Evolutionary conservation across 2,329 filamentous ascomycete genomes (phyloP).

Genomic region (Colletotrichum sp.): DNA sequence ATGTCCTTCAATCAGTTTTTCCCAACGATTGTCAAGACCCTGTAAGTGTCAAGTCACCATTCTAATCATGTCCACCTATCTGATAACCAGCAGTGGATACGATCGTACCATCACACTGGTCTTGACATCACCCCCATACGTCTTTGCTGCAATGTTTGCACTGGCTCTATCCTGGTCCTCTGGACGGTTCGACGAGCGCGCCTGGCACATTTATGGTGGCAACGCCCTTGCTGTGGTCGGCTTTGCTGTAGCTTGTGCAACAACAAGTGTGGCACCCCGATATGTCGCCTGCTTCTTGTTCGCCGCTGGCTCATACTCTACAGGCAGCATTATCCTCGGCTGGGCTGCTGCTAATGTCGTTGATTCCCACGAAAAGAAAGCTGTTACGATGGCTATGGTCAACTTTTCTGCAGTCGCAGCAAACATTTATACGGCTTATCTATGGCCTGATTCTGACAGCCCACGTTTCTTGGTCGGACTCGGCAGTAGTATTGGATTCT

Average conservation of each 20-base stretch:
- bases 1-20: conserved; percentile 77
- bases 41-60: conserved; percentile 23
- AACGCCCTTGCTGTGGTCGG: conserved; percentile 44
- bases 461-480: not conserved
- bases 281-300: not conserved
- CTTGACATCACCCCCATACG: conserved; percentile 52
- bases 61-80: not conserved
- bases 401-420: not conserved
- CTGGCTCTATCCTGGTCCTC: conserved; percentile 43
- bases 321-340: not conserved
- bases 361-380: not conserved
- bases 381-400: not conserved
- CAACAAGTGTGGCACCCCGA: not conserved
- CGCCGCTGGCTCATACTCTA: not conserved
- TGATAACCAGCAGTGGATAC: conserved; percentile 30
- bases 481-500: not conserved
- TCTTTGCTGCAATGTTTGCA: conserved; percentile 40
- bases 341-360: not conserved
- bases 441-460: not conserved
- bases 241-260: conserved; percentile 30
- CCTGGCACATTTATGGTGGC: conserved; percentile 48
- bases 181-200: conserved; percentile 50
- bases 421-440: not conserved
- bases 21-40: conserved; percentile 73
- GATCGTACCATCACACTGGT: conserved; percentile 42